Evolutionary conservation across 352 stramenopile species (phyloP).

Genomic region (Halophytophthora batemanensis): DNA sequence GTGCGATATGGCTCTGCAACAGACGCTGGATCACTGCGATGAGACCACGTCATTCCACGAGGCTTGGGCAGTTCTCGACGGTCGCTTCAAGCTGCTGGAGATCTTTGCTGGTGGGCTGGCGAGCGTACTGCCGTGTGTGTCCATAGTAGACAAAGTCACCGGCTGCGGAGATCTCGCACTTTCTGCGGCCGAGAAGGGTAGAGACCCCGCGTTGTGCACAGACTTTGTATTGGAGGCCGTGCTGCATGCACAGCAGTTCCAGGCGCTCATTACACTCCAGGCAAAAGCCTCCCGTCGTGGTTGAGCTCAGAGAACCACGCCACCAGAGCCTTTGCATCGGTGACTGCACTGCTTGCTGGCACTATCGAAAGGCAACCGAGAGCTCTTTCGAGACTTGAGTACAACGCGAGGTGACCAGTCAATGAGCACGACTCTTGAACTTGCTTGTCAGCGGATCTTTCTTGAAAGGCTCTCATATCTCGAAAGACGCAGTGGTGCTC

Average conservation of each 20-base stretch:
- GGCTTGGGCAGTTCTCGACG: constrained; percentile 28
- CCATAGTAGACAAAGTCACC: constrained; percentile 1
- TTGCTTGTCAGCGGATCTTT: too few species aligned
- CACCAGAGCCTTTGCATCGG: too few species aligned
- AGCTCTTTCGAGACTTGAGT: too few species aligned
- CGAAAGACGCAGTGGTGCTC: constrained; percentile 5
- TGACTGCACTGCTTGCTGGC: too few species aligned
- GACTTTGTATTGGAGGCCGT: constrained; percentile 29
- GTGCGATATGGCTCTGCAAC: constrained; percentile 24
- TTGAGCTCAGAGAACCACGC: too few species aligned
- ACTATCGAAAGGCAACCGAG: too few species aligned
- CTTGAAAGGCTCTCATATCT: background rate
- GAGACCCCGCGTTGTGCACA: constrained; percentile 12
- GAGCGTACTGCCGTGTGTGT: constrained; percentile 22
- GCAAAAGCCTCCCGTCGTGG: too few species aligned
- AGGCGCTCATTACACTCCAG: constrained; percentile 14
- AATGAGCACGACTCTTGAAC: too few species aligned
- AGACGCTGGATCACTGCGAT: constrained; percentile 14
- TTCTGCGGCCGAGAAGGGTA: constrained; percentile 15
- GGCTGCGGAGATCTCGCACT: constrained; percentile 14
- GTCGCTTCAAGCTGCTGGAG: constrained; percentile 39
- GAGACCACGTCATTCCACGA: constrained; percentile 29
- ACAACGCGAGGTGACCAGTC: too few species aligned
- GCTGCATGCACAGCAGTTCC: constrained; percentile 42
- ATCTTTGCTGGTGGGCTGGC: constrained; percentile 49